Percentiles rank a stretch among this genome's conserved stretches.
These are phyloP conservation scores for Zymoseptoria passerinii DNA, from an alignment of 2,329 filamentous ascomycete species.

Conservation along the genomic window DNA sequence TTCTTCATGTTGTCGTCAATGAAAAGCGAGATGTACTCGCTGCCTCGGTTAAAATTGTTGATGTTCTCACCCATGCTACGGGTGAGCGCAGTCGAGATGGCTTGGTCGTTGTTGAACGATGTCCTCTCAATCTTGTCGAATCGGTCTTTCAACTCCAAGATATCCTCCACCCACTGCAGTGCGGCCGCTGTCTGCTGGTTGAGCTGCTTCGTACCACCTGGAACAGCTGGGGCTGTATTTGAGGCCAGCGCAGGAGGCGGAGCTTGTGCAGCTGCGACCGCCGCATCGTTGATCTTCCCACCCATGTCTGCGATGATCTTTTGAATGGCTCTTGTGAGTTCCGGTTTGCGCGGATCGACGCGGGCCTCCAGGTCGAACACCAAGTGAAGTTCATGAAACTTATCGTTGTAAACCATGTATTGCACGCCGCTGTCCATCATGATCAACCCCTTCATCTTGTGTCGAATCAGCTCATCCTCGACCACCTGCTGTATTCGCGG, in stretches of 20 bases:
- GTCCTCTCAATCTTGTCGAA: slow-evolving; percentile 70
- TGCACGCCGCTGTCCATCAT: slow-evolving; percentile 78
- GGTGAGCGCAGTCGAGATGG: slow-evolving; percentile 72
- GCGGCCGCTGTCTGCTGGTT: slow-evolving; percentile 80
- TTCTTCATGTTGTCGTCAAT: slow-evolving; percentile 96
- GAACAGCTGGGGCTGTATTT: slow-evolving; percentile 43
- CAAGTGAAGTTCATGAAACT: slow-evolving; percentile 66
- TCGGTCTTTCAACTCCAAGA: slow-evolving; percentile 75
- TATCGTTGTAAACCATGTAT: slow-evolving; percentile 88
- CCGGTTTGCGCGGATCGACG: slow-evolving; percentile 65
- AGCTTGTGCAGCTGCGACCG: slow-evolving; percentile 47
- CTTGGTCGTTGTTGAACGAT: slow-evolving; percentile 68
- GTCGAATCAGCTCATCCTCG: slow-evolving; percentile 68
- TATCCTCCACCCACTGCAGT: slow-evolving; percentile 91
- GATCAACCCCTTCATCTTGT: slow-evolving; percentile 72
- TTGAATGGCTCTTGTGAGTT: slow-evolving; percentile 63
- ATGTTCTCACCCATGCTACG: slow-evolving; percentile 89
- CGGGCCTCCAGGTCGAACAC: slow-evolving; percentile 71
- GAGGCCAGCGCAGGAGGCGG: slow-evolving; percentile 42
- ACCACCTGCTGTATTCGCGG: slow-evolving; percentile 67
- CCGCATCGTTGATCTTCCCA: slow-evolving; percentile 67
- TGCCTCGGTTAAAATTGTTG: slow-evolving; percentile 72
- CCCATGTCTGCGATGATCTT: slow-evolving; percentile 72
- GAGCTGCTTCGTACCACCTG: slow-evolving; percentile 36
- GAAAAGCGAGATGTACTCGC: slow-evolving; percentile 90